Evolutionary conservation across 495 filamentous ascomycete species (phyloP), one percentile per base, ranked within the genome.

Genomic region (Aspergillus wentii): DNA sequence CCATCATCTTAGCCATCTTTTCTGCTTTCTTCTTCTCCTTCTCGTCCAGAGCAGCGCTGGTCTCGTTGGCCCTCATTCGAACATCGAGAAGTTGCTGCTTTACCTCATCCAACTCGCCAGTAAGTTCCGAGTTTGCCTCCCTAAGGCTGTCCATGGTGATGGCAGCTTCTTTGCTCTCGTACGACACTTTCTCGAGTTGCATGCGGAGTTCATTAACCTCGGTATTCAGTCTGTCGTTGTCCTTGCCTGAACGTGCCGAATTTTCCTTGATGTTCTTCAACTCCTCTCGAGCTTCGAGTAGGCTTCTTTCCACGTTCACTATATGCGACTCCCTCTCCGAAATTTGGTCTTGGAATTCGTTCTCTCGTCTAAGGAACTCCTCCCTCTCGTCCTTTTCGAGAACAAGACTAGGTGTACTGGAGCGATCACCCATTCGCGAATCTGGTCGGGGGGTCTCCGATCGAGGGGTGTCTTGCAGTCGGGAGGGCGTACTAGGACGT

Each of bases 1-100:
- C 91, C 91, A 98, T 95, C 92, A 98, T 98, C 76, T 95, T 87
- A 18, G 92, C 92, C 92, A 98, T 98, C 57, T 88, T 88, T 68
- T 97, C 92, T 5, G 87, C 86, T 71, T 97, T 98, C 71, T 88
- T 90, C 73, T 88, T 90, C 62, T 97, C 92, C 70, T 97, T 98
- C 65, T 96, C 92, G 49, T 96, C 89, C 3, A 91, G 57, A 10
- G 82, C 83, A 2, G 86, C 86, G 19, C 78, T 83, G 3, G 86
- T 94, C 64, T 96, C 94, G 69, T 88, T 92, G 33, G 91, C 89
- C 48, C 77, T 86, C 86, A 98, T 94, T 63, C 88, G 87, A 20
- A 91, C 85, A 63, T 98, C 89, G 3, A 97, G 74, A 38, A 98
- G 82, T 48, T 96, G 87, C 55, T 97, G 94, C 65, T 98, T 98